phyloP scores from a whole-genome alignment of 257 asterid species.

The Coffea eugenioides region DNA sequence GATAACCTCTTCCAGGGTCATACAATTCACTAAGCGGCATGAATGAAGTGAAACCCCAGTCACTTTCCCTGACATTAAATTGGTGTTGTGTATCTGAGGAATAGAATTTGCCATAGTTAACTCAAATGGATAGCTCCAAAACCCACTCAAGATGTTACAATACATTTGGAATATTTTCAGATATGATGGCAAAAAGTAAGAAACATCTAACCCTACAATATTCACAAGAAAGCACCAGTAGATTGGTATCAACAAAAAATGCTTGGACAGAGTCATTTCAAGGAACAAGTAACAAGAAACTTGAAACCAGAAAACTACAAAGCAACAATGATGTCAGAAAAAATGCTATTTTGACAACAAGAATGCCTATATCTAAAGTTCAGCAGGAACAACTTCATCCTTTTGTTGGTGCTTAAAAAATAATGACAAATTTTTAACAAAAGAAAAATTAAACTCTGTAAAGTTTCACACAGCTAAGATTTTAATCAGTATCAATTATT shows the following conservation, averaged over 20 bases:
- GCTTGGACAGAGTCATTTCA: background rate
- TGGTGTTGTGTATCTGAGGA: constrained; percentile 68
- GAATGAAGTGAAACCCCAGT: constrained; percentile 74
- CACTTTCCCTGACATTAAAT: constrained; percentile 65
- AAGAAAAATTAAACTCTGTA: background rate
- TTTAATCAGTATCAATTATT: background rate
- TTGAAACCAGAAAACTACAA: background rate
- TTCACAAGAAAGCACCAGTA: background rate
- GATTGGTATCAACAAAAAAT: background rate
- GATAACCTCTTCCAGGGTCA: constrained; percentile 60
- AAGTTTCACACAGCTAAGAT: background rate
- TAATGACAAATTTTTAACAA: too few relatives aligned
- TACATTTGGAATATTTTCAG: background rate
- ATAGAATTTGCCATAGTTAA: constrained; percentile 17
- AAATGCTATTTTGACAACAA: background rate
- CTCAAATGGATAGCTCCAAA: background rate
- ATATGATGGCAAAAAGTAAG: background rate
- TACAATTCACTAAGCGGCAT: constrained; percentile 69
- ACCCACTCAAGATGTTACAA: background rate
- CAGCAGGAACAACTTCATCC: background rate
- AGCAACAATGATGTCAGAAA: background rate
- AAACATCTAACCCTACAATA: background rate
- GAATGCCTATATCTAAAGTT: background rate
- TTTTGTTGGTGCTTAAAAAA: too few relatives aligned
- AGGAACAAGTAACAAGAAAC: background rate